Percentiles rank a stretch among this genome's conserved stretches.
phyloP scores from a whole-genome alignment of 2,329 filamentous ascomycete genomes.

The Grosmannia clavigera region DNA sequence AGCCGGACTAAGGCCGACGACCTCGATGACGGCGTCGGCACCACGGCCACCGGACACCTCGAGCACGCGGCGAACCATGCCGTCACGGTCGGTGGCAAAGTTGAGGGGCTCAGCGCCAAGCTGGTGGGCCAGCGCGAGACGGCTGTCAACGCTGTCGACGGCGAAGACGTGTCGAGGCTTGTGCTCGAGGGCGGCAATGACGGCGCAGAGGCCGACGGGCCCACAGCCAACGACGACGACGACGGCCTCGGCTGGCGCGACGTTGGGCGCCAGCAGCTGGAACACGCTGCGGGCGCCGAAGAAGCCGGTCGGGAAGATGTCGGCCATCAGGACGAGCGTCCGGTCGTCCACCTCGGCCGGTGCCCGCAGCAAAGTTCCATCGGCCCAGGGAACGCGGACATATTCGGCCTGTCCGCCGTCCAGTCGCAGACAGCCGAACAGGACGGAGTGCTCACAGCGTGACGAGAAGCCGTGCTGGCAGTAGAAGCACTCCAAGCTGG shows the following conservation, averaged over 20 bases:
- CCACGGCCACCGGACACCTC: slow-evolving; percentile 69
- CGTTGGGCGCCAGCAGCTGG: slow-evolving; percentile 39
- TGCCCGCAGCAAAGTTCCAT: slow-evolving; percentile 66
- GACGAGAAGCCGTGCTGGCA: slow-evolving; percentile 67
- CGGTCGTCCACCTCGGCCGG: slow-evolving; percentile 60
- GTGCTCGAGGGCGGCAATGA: slow-evolving; percentile 65
- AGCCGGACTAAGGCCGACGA: slow-evolving; percentile 58
- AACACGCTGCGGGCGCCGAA: slow-evolving; percentile 75
- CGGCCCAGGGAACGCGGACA: slow-evolving; percentile 68
- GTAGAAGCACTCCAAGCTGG: slow-evolving; percentile 66
- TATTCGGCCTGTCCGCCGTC: slow-evolving; percentile 78
- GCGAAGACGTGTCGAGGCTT: slow-evolving; percentile 66
- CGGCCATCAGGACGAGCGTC: slow-evolving; percentile 75
- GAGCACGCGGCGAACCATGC: slow-evolving; percentile 55
- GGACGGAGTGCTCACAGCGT: slow-evolving; percentile 54
- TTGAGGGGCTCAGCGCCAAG: slow-evolving; percentile 78
- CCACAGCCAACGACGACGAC: slow-evolving; percentile 78
- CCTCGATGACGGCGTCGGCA: slow-evolving; percentile 74
- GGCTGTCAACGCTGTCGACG: slow-evolving; percentile 63
- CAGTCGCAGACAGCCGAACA: slow-evolving; percentile 58
- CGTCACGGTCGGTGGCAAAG: slow-evolving; percentile 54
- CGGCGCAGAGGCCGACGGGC: slow-evolving; percentile 71
- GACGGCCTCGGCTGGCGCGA: slow-evolving; percentile 49
- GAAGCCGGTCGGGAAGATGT: slow-evolving; percentile 82
- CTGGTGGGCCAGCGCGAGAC: slow-evolving; percentile 58